Percentiles rank a stretch among this genome's conserved stretches.
Conservation (phyloP, 2,329 filamentous ascomycete species). For the Acrocalymma vagum region DNA sequence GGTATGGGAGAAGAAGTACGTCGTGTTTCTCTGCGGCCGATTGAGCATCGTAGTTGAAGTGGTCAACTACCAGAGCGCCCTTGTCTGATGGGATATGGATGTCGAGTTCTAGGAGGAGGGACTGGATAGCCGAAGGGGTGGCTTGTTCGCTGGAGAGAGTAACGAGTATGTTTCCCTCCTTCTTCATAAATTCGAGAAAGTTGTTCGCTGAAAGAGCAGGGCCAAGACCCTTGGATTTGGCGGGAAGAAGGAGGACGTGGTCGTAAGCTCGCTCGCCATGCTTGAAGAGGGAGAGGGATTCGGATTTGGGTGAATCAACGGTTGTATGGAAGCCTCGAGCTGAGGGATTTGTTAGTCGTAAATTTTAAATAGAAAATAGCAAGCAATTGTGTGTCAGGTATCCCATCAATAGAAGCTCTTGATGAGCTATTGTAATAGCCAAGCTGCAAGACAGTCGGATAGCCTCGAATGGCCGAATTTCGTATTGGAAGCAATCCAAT, state of each 20-base stretch:
- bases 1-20: constrained; percentile 79
- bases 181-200: constrained; percentile 90
- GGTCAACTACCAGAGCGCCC: constrained; percentile 86
- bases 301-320: constrained; percentile 70
- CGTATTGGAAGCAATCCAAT: neutral
- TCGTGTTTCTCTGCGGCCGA: constrained; percentile 86
- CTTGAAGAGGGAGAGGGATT: constrained; percentile 76
- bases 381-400: constrained; percentile 5
- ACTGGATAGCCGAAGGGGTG: constrained; percentile 76
- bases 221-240: constrained; percentile 91
- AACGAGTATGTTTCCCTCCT: constrained; percentile 88
- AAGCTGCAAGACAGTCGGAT: constrained; percentile 17
- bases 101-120: constrained; percentile 86
- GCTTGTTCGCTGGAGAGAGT: constrained; percentile 77
- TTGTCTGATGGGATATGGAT: constrained; percentile 87
- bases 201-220: constrained; percentile 85
- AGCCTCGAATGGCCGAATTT: neutral
- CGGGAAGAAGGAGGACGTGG: constrained; percentile 87
- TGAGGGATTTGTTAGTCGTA: constrained; percentile 48
- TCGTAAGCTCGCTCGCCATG: constrained; percentile 90
- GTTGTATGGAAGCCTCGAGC: constrained; percentile 83
- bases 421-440: constrained; percentile 5
- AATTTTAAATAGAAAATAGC: constrained; percentile 1
- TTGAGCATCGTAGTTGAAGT: constrained; percentile 88
- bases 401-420: constrained; percentile 3